phyloP scores from a whole-genome alignment of 768 basidiomycete genomes.

The Multifurca ochricompacta region DNA sequence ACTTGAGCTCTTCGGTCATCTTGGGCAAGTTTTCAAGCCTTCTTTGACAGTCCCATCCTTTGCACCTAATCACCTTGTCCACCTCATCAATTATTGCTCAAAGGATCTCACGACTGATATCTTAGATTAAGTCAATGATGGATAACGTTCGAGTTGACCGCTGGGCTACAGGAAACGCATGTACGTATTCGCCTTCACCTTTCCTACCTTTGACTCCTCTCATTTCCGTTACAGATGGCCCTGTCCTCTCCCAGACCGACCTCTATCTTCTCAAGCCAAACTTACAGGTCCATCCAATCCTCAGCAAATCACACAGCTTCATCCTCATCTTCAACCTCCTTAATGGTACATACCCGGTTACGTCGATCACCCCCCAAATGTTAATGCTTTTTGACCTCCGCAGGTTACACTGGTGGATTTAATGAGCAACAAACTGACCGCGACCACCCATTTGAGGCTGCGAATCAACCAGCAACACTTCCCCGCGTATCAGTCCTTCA shows the following conservation, averaged over 20 bases:
- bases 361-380: background rate
- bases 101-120: too few species aligned
- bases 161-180: slow-evolving; percentile 16
- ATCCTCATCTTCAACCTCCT: slow-evolving; percentile 67
- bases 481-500: slow-evolving; percentile 33
- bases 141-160: slow-evolving; percentile 18
- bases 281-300: slow-evolving; percentile 67
- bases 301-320: slow-evolving; percentile 41
- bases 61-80: background rate
- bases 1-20: background rate
- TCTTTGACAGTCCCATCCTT: background rate
- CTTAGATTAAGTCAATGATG: slow-evolving; percentile 1
- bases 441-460: slow-evolving; percentile 43
- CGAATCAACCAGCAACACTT: slow-evolving; percentile 34
- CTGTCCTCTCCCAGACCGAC: slow-evolving; percentile 72
- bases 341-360: slow-evolving; percentile 38
- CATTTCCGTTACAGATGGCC: slow-evolving; percentile 49
- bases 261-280: slow-evolving; percentile 68
- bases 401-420: slow-evolving; percentile 57
- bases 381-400: background rate
- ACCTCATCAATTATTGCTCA: background rate
- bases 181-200: background rate
- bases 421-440: slow-evolving; percentile 51
- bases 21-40: background rate
- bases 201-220: background rate